Conservation (phyloP, 495 filamentous ascomycete genomes). For the Xylaria longipes region DNA sequence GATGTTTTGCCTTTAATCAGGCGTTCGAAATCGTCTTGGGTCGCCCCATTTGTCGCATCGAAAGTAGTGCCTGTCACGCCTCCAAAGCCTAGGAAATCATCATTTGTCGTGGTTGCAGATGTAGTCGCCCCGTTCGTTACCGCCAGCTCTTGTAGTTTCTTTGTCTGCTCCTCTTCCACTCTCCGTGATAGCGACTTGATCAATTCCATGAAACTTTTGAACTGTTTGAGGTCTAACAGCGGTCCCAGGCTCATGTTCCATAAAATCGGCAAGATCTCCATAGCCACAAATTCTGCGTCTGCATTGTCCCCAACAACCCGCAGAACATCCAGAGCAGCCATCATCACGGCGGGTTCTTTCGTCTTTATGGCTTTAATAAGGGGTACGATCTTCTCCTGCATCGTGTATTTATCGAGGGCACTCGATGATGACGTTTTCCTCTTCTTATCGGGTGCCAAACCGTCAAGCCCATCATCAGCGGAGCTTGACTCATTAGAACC, state of each 20-base stretch:
- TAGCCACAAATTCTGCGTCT: conserved; percentile 90
- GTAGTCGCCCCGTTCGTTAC: conserved; percentile 47
- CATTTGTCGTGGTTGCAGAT: conserved; percentile 37
- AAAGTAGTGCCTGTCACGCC: conserved; percentile 56
- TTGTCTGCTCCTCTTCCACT: conserved; percentile 86
- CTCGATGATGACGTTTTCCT: conserved; percentile 66
- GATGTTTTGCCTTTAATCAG: conserved; percentile 74
- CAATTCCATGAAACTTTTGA: conserved; percentile 83
- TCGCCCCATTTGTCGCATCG: conserved; percentile 56
- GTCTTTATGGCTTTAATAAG: conserved; percentile 93
- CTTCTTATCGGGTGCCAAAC: conserved; percentile 59
- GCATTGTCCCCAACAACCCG: conserved; percentile 79
- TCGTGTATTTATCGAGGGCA: conserved; percentile 93
- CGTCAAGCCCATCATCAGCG: conserved; percentile 74
- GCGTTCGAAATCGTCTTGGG: conserved; percentile 78
- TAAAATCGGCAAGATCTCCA: conserved; percentile 85
- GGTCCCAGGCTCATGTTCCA: conserved; percentile 95
- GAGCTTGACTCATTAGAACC: conserved; percentile 60
- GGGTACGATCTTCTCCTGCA: conserved; percentile 95
- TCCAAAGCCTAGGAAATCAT: conserved; percentile 68
- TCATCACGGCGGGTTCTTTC: conserved; percentile 96
- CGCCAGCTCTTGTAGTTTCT: conserved; percentile 84
- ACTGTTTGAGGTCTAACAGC: conserved; percentile 83
- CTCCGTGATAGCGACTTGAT: conserved; percentile 80
- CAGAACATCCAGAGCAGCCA: conserved; percentile 87